Base-by-base conservation (phyloP, 352 stramenopile genomes). In the Globisporangium okanoganense region DNA sequence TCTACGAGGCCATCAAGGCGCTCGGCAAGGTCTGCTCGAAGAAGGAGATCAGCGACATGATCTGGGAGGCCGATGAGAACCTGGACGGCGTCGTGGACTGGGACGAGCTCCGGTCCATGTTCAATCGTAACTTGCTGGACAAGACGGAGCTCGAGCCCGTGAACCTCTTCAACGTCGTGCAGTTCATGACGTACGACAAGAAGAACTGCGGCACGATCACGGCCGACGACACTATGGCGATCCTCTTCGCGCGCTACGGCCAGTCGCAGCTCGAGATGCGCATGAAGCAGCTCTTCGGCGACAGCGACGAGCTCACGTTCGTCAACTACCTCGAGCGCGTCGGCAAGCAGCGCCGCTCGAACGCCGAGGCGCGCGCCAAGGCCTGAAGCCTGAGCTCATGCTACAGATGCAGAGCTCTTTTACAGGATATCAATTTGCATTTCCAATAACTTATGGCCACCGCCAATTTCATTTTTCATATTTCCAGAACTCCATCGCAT, bases 51-150 rank as follows among this genome's bases (percentile, higher is more conserved):
- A 91, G 92, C 55, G 94, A 99, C 60, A 98, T 99, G 87, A 98
- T 99, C 65, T 99, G 96, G 96, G 96, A 99, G 75, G 95, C 97
- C 14, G 96, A 99, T 71, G 96, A 99, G 67, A 98, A 99, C 70
- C 65, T 99, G 45, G 97, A 99, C 72, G 93, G 88, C 25, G 81
- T 85, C 38, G 84, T 98, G 45, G 92, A 98, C 72, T 98, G 92
- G 90, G 90, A 98, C 8, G 95, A 99, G 71, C 90, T 99, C 49
- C 85, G 89, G 56, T 75, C 97, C 59, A 99, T 98, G 85, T 99
- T 98, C 75, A 95, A 98, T 64, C 83, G 96, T 38, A 99, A 98
- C 64, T 76, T 99, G 29, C 83, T 96, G 36, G 95, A 99, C 80
- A 92, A 88, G 41, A 98, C 89, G 24, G 92, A 97, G 65, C 81